Evolutionary conservation across 2,329 filamentous ascomycete species (phyloP).

Genomic region (Xylaria hypoxylon): DNA sequence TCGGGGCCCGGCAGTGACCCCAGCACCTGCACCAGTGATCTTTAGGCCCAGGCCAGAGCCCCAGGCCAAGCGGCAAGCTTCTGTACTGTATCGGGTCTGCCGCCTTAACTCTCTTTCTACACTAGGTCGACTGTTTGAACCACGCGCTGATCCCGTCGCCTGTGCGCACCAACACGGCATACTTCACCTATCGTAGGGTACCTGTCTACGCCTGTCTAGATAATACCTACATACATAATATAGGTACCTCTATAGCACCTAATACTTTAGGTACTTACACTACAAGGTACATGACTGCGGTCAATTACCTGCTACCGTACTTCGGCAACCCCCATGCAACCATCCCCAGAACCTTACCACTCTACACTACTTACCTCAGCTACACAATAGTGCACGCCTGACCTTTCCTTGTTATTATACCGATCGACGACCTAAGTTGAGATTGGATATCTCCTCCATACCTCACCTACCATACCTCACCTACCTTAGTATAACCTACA

Average conservation of each 20-base stretch:
- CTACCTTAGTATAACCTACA: neutral
- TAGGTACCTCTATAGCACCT: no score
- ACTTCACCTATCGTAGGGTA: constrained; percentile 22
- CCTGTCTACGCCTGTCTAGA: neutral
- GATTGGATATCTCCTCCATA: constrained; percentile 14
- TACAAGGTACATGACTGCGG: neutral
- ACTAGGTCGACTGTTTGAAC: no score
- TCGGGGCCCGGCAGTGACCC: constrained; percentile 34
- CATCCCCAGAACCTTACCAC: constrained; percentile 9
- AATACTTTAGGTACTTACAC: neutral
- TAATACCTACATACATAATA: neutral
- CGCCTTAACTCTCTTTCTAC: constrained; percentile 14
- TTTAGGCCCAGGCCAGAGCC: constrained; percentile 14
- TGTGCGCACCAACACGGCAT: constrained; percentile 26
- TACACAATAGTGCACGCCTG: constrained; percentile 16
- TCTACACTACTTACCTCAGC: neutral
- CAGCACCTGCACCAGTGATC: constrained; percentile 26
- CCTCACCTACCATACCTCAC: constrained; percentile 11
- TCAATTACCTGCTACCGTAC: constrained; percentile 15
- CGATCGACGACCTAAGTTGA: constrained; percentile 23
- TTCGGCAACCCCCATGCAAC: constrained; percentile 27
- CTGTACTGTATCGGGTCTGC: constrained; percentile 30
- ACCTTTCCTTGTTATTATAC: neutral
- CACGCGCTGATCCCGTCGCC: constrained; percentile 37
- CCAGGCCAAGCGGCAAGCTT: constrained; percentile 5